Percentiles rank a stretch among this genome's conserved stretches.
Evolutionary conservation across 2,329 filamentous ascomycete species (phyloP).

Genomic region (Parastagonospora nodorum): DNA sequence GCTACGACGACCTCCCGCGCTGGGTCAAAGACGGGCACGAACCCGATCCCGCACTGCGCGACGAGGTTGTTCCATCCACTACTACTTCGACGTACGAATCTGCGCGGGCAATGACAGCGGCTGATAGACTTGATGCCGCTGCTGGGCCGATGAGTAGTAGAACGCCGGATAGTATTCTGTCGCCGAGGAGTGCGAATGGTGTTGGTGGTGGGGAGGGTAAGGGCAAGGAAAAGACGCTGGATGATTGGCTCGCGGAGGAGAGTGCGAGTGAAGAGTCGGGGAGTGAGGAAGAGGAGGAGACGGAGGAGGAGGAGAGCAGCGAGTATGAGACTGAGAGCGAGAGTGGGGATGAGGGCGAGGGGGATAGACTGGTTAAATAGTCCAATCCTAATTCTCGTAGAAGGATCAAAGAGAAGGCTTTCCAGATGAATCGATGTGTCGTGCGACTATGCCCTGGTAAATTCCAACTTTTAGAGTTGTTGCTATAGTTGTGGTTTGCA

Average conservation of each 20-base stretch:
- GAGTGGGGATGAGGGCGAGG: conserved; percentile 46
- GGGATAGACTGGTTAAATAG: conserved; percentile 46
- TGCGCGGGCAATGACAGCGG: conserved; percentile 59
- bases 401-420: too few species aligned
- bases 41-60: conserved; percentile 75
- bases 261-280: conserved; percentile 57
- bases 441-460: too few species aligned
- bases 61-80: conserved; percentile 49
- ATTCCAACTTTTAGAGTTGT: too few species aligned
- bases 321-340: conserved; percentile 66
- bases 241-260: conserved; percentile 81
- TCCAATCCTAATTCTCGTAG: too few species aligned
- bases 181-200: conserved; percentile 57
- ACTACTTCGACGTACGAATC: conserved; percentile 39
- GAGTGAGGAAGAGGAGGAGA: conserved; percentile 62
- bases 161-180: conserved; percentile 42
- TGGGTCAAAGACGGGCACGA: conserved; percentile 85
- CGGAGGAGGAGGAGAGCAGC: conserved; percentile 61
- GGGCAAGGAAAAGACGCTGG: conserved; percentile 73
- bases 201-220: conserved; percentile 28
- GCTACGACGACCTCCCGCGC: conserved; percentile 81
- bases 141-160: conserved; percentile 43
- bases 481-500: too few species aligned
- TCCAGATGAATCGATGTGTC: too few species aligned
- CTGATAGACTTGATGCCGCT: conserved; percentile 67